Evolutionary conservation across 257 asterid genomes (phyloP).

Genomic region (Thymus mandschuricus): DNA sequence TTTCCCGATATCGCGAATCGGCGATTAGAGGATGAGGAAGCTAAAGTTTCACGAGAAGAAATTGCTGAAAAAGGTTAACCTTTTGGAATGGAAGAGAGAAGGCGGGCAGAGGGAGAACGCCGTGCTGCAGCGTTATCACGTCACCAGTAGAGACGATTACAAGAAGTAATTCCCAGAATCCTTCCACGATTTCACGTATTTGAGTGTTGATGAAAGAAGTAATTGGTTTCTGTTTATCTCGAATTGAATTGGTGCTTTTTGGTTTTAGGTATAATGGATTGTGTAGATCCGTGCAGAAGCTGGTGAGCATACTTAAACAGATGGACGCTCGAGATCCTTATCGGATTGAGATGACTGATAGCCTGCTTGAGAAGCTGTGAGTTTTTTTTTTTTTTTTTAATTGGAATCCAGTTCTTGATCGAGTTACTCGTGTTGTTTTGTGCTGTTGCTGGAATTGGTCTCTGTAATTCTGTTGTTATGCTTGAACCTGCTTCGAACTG

Average conservation of each 20-base stretch:
- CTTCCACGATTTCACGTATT: neutral
- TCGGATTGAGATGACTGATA: slow-evolving; percentile 88
- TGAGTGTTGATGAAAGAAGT: neutral
- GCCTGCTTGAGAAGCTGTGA: slow-evolving; percentile 89
- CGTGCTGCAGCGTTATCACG: slow-evolving; percentile 80
- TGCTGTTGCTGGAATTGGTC: neutral
- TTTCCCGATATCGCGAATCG: slow-evolving; percentile 24
- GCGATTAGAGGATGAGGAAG: slow-evolving; percentile 66
- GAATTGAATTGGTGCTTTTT: neutral
- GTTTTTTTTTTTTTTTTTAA: slow-evolving; percentile 25
- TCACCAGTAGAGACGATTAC: slow-evolving; percentile 88
- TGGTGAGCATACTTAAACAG: slow-evolving; percentile 83
- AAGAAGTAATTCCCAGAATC: slow-evolving; percentile 52
- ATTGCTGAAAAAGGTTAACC: slow-evolving; percentile 73
- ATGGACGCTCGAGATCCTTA: slow-evolving; percentile 83
- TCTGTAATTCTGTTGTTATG: neutral
- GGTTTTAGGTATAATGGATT: slow-evolving; percentile 71
- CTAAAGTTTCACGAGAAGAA: slow-evolving; percentile 85
- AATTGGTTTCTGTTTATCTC: neutral
- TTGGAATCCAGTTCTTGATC: neutral
- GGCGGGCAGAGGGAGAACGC: slow-evolving; percentile 82
- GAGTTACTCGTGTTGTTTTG: neutral
- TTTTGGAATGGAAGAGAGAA: slow-evolving; percentile 91
- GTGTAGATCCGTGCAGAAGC: slow-evolving; percentile 88
- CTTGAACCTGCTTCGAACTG: neutral